These are phyloP conservation scores for Trematosphaeria pertusa DNA, from an alignment of 2,329 filamentous ascomycete species.

Conservation along the genomic window DNA sequence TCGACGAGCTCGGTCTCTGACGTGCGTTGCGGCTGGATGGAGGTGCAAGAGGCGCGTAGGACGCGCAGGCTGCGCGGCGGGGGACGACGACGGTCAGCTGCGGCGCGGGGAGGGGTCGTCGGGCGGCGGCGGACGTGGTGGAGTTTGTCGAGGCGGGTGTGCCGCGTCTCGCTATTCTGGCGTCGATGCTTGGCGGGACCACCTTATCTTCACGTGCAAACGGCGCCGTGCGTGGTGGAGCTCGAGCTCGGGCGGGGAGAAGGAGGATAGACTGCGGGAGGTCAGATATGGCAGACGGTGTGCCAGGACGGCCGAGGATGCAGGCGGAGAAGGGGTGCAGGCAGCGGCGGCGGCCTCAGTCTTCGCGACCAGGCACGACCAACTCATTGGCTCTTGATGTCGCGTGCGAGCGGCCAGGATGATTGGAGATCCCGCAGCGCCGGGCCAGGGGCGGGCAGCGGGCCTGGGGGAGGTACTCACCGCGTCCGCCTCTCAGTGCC, in stretches of 20 bases:
- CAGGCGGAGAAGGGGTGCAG: constrained; percentile 17
- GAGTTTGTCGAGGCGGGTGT: constrained; percentile 18
- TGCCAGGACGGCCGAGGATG: constrained; percentile 1
- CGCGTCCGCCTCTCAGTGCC: not conserved
- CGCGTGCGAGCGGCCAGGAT: constrained; percentile 43
- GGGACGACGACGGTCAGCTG: constrained; percentile 22
- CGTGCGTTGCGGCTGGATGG: constrained; percentile 25
- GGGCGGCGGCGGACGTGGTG: constrained; percentile 22
- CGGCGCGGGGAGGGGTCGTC: constrained; percentile 13
- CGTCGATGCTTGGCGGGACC: constrained; percentile 32
- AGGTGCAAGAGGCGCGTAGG: constrained; percentile 27
- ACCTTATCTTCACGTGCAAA: constrained; percentile 41
- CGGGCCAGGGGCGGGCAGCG: constrained; percentile 9
- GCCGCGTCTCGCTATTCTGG: constrained; percentile 23
- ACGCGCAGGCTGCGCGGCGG: constrained; percentile 41
- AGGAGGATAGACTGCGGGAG: constrained; percentile 5
- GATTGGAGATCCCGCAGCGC: constrained; percentile 19
- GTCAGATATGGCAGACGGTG: not conserved
- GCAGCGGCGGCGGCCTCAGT: constrained; percentile 18
- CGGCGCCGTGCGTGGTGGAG: constrained; percentile 15
- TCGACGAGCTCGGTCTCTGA: constrained; percentile 49
- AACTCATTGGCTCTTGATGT: constrained; percentile 40
- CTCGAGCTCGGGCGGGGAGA: constrained; percentile 13
- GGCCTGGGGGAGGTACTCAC: not conserved
- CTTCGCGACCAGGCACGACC: constrained; percentile 35